A percentile compares a stretch with the other conserved stretches of the same genome.
Evolutionary conservation across 2,329 filamentous ascomycete species (phyloP).

Genomic region (Talaromyces amestolkiae): DNA sequence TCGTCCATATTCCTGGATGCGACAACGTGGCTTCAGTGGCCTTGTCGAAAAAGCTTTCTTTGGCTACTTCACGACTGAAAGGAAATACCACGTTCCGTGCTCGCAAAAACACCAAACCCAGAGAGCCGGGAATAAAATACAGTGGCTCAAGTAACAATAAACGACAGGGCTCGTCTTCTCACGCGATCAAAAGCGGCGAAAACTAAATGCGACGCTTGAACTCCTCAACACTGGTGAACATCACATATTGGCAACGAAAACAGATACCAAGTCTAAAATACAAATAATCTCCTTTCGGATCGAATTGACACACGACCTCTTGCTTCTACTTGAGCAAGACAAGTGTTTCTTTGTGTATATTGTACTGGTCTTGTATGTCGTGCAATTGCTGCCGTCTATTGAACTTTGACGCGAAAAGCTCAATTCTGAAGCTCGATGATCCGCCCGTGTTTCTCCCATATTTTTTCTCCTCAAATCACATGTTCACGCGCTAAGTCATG

Average conservation of each 20-base stretch:
- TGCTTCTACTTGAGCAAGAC: background rate
- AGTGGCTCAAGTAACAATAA: slow-evolving; percentile 24
- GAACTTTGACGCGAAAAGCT: background rate
- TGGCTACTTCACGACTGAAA: slow-evolving; percentile 28
- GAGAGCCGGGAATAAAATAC: slow-evolving; percentile 28
- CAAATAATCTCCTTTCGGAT: background rate
- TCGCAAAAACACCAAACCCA: slow-evolving; percentile 33
- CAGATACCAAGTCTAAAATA: background rate
- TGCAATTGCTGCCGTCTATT: background rate
- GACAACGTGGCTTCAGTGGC: slow-evolving; percentile 42
- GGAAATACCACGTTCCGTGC: slow-evolving; percentile 29
- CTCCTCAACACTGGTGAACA: background rate
- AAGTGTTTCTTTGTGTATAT: background rate
- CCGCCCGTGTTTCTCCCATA: background rate
- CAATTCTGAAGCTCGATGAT: background rate
- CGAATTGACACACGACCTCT: background rate
- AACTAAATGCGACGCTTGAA: background rate
- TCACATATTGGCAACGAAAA: background rate
- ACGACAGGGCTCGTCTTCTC: slow-evolving; percentile 28
- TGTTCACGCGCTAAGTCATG: background rate
- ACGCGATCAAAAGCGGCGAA: slow-evolving; percentile 22
- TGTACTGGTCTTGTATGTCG: slow-evolving; percentile 4
- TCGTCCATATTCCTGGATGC: slow-evolving; percentile 51
- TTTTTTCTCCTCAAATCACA: background rate
- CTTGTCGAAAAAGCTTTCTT: slow-evolving; percentile 35